Conservation (phyloP, 2,329 filamentous ascomycete species). For the Ophiostoma pallidulum region DNA sequence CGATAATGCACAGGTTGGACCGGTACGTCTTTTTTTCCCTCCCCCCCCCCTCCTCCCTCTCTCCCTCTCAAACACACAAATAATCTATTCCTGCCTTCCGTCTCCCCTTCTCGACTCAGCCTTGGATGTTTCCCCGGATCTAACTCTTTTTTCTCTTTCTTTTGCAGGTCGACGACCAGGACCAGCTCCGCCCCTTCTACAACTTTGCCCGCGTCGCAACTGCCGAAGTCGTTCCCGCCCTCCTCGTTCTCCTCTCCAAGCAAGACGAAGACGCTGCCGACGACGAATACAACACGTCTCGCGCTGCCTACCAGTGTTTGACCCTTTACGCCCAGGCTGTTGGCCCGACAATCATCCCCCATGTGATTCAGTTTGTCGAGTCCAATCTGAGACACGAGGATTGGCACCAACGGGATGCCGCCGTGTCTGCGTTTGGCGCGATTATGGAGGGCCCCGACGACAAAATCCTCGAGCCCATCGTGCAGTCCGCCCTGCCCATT, state of each 20-base stretch:
- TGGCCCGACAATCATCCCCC: slow-evolving; percentile 69
- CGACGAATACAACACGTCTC: slow-evolving; percentile 94
- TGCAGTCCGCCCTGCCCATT: slow-evolving; percentile 89
- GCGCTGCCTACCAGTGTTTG: slow-evolving; percentile 91
- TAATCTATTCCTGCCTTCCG: too few relatives aligned
- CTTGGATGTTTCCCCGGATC: too few relatives aligned
- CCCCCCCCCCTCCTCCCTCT: too few relatives aligned
- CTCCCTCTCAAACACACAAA: too few relatives aligned
- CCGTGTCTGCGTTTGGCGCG: slow-evolving; percentile 92
- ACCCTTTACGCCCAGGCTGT: slow-evolving; percentile 93
- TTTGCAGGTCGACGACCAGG: slow-evolving; percentile 59
- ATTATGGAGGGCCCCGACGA: slow-evolving; percentile 99
- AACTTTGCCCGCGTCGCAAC: slow-evolving; percentile 92
- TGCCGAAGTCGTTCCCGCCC: slow-evolving; percentile 85
- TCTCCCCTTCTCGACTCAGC: too few relatives aligned
- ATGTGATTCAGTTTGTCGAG: slow-evolving; percentile 87
- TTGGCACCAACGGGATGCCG: slow-evolving; percentile 91
- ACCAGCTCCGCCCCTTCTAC: slow-evolving; percentile 85
- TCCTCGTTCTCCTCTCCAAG: slow-evolving; percentile 82
- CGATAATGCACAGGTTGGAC: slow-evolving; percentile 70
- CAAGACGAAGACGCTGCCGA: slow-evolving; percentile 96
- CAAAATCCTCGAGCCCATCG: slow-evolving; percentile 81
- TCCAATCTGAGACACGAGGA: slow-evolving; percentile 80
- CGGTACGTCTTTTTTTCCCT: slow-evolving; percentile 8
- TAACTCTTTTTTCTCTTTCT: too few relatives aligned